Evolutionary conservation across 1,139 yeast species (phyloP).

Genomic region (Waltiozyma solani): DNA sequence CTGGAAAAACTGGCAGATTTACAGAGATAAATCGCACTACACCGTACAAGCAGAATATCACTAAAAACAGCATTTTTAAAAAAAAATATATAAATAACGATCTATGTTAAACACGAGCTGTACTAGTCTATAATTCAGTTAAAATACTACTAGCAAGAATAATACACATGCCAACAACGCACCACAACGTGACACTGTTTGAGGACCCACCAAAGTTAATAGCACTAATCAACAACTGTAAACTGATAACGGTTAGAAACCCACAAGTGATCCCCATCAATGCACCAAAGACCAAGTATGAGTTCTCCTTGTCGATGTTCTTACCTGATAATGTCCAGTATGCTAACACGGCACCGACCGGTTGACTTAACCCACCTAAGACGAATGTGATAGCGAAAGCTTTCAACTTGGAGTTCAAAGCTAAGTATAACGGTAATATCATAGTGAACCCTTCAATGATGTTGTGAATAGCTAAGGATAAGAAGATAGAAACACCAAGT

Average conservation of each 20-base stretch:
- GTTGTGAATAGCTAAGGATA: conserved; percentile 81
- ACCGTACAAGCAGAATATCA: too few relatives aligned
- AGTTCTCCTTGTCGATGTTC: conserved; percentile 24
- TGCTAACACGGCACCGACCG: conserved; percentile 79
- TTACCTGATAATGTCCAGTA: conserved; percentile 39
- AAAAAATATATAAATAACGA: too few relatives aligned
- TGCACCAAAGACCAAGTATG: conserved; percentile 46
- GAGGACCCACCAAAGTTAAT: conserved; percentile 59
- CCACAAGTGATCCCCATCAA: conserved; percentile 75
- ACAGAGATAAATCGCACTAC: too few relatives aligned
- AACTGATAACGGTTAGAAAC: conserved; percentile 66
- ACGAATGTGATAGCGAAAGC: conserved; percentile 59
- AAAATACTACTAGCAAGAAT: conserved; percentile 19
- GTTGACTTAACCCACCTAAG: conserved; percentile 81
- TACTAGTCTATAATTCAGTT: conserved; percentile 12
- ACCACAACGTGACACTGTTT: conserved; percentile 43
- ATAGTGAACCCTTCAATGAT: conserved; percentile 94
- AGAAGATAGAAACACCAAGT: conserved; percentile 70
- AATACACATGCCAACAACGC: conserved; percentile 33
- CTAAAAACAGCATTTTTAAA: too few relatives aligned
- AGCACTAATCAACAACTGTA: conserved; percentile 80
- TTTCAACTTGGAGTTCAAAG: conserved; percentile 47
- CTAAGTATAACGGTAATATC: conserved; percentile 82
- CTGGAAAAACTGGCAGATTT: too few relatives aligned
- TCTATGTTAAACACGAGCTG: too few relatives aligned